phyloP scores from a whole-genome alignment of 306 rosid genomes.

The Prunus padus region DNA sequence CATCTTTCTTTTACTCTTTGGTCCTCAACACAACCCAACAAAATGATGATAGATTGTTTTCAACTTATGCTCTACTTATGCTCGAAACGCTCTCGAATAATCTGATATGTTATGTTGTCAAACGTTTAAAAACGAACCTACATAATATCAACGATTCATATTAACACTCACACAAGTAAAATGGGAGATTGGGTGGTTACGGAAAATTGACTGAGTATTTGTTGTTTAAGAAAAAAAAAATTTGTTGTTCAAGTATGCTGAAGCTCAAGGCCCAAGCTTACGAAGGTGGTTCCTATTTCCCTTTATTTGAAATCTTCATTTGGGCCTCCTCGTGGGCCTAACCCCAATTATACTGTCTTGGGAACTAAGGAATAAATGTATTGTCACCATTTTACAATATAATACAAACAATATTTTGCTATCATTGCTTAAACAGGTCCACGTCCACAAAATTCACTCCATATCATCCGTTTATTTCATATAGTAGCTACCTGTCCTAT shows the following conservation, averaged over 20 bases:
- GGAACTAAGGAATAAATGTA: slow-evolving; percentile 3
- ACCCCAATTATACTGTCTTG: neutral
- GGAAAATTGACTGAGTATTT: neutral
- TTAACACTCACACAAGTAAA: too few relatives aligned
- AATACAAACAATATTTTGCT: too few relatives aligned
- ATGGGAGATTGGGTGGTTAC: neutral
- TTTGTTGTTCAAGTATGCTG: neutral
- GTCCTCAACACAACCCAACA: neutral
- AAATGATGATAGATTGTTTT: neutral
- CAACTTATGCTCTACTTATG: neutral
- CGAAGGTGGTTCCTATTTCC: neutral
- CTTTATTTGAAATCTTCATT: slow-evolving; percentile 9
- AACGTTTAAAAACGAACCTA: too few relatives aligned
- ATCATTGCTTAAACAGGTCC: neutral
- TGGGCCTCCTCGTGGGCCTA: neutral
- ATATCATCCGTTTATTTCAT: neutral
- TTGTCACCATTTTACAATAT: neutral
- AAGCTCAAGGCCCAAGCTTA: neutral
- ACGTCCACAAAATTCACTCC: neutral
- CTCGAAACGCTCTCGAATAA: too few relatives aligned
- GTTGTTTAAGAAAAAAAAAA: too few relatives aligned
- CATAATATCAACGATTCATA: too few relatives aligned
- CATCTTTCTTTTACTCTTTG: neutral
- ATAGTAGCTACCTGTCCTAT: neutral
- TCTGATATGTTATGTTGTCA: too few relatives aligned